Evolutionary conservation across 2,329 filamentous ascomycete genomes (phyloP).

Genomic region (Sarocladium kiliense): DNA sequence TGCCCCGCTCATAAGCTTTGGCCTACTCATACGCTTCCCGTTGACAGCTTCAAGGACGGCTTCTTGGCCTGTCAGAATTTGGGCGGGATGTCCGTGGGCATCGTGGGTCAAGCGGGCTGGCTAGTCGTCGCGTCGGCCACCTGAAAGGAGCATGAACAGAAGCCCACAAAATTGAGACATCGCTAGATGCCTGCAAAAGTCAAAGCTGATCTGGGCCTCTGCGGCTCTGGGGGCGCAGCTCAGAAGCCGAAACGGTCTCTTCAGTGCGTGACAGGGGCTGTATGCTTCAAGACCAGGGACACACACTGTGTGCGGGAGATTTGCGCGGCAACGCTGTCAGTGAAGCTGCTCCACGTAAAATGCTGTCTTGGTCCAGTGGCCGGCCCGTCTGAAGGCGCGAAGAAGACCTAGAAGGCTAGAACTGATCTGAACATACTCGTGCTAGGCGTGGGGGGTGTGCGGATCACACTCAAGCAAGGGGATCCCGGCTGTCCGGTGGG

Average conservation of each 20-base stretch:
- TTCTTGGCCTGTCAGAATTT: background rate
- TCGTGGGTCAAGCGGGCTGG: background rate
- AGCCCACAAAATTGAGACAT: background rate
- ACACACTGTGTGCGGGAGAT: background rate
- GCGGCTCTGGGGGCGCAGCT: background rate
- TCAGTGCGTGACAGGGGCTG: background rate
- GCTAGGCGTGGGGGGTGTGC: background rate
- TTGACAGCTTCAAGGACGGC: background rate
- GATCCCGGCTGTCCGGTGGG: slow-evolving; percentile 2
- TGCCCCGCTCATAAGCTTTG: background rate
- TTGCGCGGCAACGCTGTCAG: background rate
- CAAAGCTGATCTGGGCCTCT: background rate
- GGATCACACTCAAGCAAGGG: background rate
- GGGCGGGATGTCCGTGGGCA: background rate
- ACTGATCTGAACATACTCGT: background rate
- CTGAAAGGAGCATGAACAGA: background rate
- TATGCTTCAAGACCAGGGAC: no score
- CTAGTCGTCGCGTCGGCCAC: background rate
- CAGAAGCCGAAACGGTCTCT: background rate
- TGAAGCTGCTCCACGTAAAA: background rate
- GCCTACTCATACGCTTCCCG: background rate
- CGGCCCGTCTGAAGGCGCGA: no score
- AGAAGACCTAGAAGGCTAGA: background rate
- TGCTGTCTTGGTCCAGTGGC: background rate
- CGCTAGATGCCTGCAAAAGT: background rate